Percentiles rank a stretch among this genome's conserved stretches.
Evolutionary conservation across 208 protist species (phyloP).

Genomic region (Leptomonas seymouri): DNA sequence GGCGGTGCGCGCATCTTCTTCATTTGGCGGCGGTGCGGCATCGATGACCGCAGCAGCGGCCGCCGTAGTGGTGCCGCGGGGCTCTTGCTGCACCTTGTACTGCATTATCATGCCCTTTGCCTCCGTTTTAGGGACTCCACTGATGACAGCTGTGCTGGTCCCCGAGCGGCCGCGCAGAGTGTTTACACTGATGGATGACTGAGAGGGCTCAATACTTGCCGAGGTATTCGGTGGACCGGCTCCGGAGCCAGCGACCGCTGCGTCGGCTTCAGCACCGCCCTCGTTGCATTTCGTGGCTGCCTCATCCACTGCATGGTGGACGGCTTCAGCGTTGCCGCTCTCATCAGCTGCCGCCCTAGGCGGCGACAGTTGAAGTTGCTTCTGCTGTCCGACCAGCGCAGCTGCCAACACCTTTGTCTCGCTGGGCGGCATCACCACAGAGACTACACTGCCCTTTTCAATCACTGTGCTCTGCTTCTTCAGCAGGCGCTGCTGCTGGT

Average conservation of each 20-base stretch:
- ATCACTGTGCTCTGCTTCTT: not conserved
- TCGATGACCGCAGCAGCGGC: not conserved
- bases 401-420: not conserved
- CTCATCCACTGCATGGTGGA: not conserved
- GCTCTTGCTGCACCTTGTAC: slow-evolving; percentile 18
- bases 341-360: slow-evolving; percentile 16
- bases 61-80: not conserved
- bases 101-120: slow-evolving; percentile 17
- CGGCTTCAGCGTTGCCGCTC: not conserved
- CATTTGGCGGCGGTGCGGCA: not conserved
- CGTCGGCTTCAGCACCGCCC: too few species aligned
- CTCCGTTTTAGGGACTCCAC: not conserved
- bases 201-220: too few species aligned
- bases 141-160: not conserved
- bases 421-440: slow-evolving; percentile 1
- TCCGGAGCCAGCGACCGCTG: too few species aligned
- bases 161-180: not conserved
- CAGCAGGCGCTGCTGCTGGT: not conserved
- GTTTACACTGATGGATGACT: slow-evolving; percentile 2
- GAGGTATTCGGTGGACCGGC: too few species aligned
- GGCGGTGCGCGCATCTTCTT: not conserved
- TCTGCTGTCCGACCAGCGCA: not conserved
- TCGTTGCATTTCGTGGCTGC: slow-evolving; percentile 1
- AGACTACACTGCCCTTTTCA: slow-evolving; percentile 13
- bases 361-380: slow-evolving; percentile 1